Evolutionary conservation across 495 filamentous ascomycete species (phyloP), one percentile per base, ranked within the genome.

Genomic region (Hypoxylon intermedium): DNA sequence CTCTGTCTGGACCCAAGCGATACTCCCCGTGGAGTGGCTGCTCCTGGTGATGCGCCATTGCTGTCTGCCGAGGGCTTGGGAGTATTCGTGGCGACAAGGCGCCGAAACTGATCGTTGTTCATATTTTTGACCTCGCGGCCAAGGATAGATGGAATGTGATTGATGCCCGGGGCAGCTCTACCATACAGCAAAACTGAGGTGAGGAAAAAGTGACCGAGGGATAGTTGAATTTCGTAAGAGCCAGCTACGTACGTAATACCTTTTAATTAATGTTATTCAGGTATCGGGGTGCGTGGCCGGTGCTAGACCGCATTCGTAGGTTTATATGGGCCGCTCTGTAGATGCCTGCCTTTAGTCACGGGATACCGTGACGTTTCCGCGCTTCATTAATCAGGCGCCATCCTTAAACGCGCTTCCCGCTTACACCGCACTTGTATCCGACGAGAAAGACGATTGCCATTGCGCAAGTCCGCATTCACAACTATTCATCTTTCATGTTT

Each of bases 101-200:
- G 87, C 44, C 94, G 92, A 70, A 98, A 98, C 70, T 98, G 91
- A 13, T 90, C 83, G 83, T 98, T 97, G 72, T 98, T 96, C 94
- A 98, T 98, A 21, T 43, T 63, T 31, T 50, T 33, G 36, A 24
- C 3, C 20, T 44, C 26, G 11, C 6, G 24, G 38, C 13, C 42
- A 41, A 43, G 41, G 23, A 36, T 54, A 13, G 18, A 21, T 40
- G 23, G 5, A 16, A 36, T 41, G 16, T 9, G 16, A n/a, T 4
- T n/a, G 23, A n/a, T n/a, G n/a, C n/a, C n/a, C n/a, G n/a, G n/a
- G n/a, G n/a, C n/a, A n/a, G n/a, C n/a, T n/a, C n/a, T n/a, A n/a
- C n/a, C n/a, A n/a, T n/a, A n/a, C n/a, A n/a, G n/a, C n/a, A n/a
- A n/a, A n/a, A n/a, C n/a, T n/a, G n/a, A n/a, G n/a, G n/a, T n/a